Evolutionary conservation across 2,329 filamentous ascomycete species (phyloP).

Genomic region (Botrytis squamosa): DNA sequence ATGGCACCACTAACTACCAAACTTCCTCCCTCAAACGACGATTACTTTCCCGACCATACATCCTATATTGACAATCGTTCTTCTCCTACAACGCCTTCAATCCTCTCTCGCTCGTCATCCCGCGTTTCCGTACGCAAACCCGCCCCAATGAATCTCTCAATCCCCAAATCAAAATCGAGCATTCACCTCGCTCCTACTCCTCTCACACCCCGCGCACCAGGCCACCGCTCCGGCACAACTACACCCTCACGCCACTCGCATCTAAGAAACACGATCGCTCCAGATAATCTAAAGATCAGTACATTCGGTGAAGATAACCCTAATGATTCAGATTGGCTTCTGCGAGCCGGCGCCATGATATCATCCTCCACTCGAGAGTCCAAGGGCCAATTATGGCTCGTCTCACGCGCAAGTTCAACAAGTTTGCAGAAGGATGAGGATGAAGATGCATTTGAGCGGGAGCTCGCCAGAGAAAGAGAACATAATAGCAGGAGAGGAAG

Average conservation of each 20-base stretch:
- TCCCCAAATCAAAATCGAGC: slow-evolving; percentile 63
- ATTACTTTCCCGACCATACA: slow-evolving; percentile 45
- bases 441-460: slow-evolving; percentile 52
- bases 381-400: slow-evolving; percentile 68
- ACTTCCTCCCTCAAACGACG: slow-evolving; percentile 56
- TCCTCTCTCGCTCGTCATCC: slow-evolving; percentile 58
- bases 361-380: slow-evolving; percentile 62
- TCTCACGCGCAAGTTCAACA: slow-evolving; percentile 63
- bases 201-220: slow-evolving; percentile 12
- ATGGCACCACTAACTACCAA: slow-evolving; percentile 64
- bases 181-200: slow-evolving; percentile 48
- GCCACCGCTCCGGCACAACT: slow-evolving; percentile 32
- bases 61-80: slow-evolving; percentile 63
- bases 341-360: slow-evolving; percentile 61
- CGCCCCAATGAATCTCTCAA: slow-evolving; percentile 28
- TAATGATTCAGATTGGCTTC: slow-evolving; percentile 62
- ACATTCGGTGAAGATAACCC: slow-evolving; percentile 40
- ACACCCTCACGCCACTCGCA: slow-evolving; percentile 27
- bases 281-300: slow-evolving; percentile 34
- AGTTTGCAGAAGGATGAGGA: slow-evolving; percentile 55
- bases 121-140: slow-evolving; percentile 47
- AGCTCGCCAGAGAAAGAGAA: slow-evolving; percentile 52
- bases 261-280: slow-evolving; percentile 29
- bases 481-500: slow-evolving; percentile 42
- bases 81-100: slow-evolving; percentile 62